Percentiles rank a stretch among this genome's conserved stretches.
These are phyloP conservation scores for Persicaria maculosa DNA, from an alignment of 148 eudicot species.

Conservation along the genomic window DNA sequence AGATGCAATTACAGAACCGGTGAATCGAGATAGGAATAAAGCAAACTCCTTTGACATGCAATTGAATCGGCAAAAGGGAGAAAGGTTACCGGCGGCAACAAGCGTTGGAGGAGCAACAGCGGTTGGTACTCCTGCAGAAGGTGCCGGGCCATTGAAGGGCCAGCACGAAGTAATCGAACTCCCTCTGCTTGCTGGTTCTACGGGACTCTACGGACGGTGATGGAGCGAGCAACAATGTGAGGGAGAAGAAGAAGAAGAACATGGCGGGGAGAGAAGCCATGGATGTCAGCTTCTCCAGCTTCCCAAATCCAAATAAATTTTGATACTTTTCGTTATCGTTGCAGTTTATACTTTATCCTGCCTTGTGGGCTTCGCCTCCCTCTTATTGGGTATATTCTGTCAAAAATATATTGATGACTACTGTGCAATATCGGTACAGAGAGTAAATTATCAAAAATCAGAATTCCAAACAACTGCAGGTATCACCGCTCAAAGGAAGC, in stretches of 20 bases:
- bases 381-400: no score
- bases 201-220: neutral
- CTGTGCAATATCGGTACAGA: no score
- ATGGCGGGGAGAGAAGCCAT: slow-evolving; percentile 10
- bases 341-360: no score
- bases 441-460: no score
- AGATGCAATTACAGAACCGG: neutral
- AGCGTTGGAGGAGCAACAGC: slow-evolving; percentile 65
- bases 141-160: slow-evolving; percentile 93
- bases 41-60: neutral
- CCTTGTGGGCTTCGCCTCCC: no score
- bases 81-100: slow-evolving; percentile 60
- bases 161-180: slow-evolving; percentile 76
- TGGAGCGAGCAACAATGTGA: neutral
- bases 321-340: no score
- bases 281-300: neutral
- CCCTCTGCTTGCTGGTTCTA: slow-evolving; percentile 35
- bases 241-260: slow-evolving; percentile 3
- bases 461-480: no score
- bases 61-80: neutral
- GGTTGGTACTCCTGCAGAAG: slow-evolving; percentile 39
- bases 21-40: neutral
- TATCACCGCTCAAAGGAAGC: no score
- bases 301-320: neutral
- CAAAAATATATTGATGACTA: no score